Percentiles rank a stretch among this genome's conserved stretches.
Evolutionary conservation across 1,284 basidiomycete species (phyloP).

Genomic region (Heterobasidion annosum): DNA sequence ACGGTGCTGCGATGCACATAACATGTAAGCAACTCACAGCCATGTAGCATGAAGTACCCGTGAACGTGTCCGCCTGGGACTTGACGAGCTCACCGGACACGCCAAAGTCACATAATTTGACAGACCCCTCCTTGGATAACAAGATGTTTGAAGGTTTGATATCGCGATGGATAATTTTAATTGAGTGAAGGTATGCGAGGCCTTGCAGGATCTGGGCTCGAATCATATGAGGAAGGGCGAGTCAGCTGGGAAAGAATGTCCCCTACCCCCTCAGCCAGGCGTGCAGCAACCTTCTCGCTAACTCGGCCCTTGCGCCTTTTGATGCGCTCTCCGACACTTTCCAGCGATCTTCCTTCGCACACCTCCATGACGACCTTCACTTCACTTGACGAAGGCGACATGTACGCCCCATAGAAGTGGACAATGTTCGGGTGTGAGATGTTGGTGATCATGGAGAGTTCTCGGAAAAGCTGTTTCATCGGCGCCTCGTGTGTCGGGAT

Average conservation of each 20-base stretch:
- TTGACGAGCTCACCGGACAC: constrained; percentile 93
- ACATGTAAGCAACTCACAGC: constrained; percentile 52
- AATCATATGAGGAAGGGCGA: background rate
- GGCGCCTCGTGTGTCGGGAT: constrained; percentile 94
- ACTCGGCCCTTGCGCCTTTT: constrained; percentile 74
- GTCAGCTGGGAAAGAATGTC: background rate
- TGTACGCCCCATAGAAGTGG: constrained; percentile 90
- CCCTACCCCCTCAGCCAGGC: constrained; percentile 83
- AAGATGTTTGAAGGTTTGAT: constrained; percentile 98
- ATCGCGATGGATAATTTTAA: constrained; percentile 92
- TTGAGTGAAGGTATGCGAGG: constrained; percentile 85
- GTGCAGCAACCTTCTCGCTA: constrained; percentile 87
- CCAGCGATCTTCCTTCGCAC: constrained; percentile 83
- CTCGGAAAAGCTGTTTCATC: constrained; percentile 85
- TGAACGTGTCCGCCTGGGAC: constrained; percentile 90
- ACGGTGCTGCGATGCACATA: background rate
- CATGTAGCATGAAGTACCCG: constrained; percentile 97
- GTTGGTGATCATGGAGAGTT: constrained; percentile 83
- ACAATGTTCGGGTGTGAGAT: constrained; percentile 87
- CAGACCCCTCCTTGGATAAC: constrained; percentile 75
- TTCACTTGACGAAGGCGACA: constrained; percentile 85
- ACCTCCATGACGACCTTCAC: constrained; percentile 97
- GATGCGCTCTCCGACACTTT: constrained; percentile 81
- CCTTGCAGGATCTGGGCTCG: constrained; percentile 75
- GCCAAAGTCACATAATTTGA: constrained; percentile 95